Conservation (phyloP, 1,139 yeast species). For the Lodderomyces beijingensis region DNA sequence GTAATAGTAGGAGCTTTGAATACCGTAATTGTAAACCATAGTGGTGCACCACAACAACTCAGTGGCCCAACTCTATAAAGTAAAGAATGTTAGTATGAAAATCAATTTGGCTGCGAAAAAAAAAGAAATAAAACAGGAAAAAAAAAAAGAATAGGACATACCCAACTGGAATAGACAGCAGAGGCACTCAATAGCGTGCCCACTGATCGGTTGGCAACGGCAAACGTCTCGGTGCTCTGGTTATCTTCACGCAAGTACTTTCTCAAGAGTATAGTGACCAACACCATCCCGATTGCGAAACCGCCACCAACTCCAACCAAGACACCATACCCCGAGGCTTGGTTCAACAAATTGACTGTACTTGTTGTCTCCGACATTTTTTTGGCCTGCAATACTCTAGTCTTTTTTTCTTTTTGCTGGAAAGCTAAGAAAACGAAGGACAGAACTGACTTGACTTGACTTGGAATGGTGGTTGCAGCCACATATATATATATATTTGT, state of each 20-base stretch:
- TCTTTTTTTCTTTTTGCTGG: too few species aligned
- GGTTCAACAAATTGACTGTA: slow-evolving; percentile 17
- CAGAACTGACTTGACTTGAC: too few species aligned
- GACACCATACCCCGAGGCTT: slow-evolving; percentile 27
- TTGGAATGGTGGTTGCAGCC: too few species aligned
- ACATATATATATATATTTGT: too few species aligned
- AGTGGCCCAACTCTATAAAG: slow-evolving; percentile 23
- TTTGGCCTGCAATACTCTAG: too few species aligned
- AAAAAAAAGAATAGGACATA: slow-evolving; percentile 1
- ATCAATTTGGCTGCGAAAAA: background rate
- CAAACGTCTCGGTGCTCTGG: slow-evolving; percentile 27
- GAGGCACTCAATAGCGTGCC: slow-evolving; percentile 24
- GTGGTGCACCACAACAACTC: slow-evolving; percentile 25
- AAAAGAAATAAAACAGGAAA: background rate
- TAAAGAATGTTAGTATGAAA: background rate
- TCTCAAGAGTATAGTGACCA: slow-evolving; percentile 21
- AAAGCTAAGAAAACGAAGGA: too few species aligned
- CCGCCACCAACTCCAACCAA: slow-evolving; percentile 28
- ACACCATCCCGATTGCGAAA: slow-evolving; percentile 27
- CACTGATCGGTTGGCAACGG: slow-evolving; percentile 27
- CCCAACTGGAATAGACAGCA: slow-evolving; percentile 26
- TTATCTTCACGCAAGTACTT: slow-evolving; percentile 25
- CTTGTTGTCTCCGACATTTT: slow-evolving; percentile 1
- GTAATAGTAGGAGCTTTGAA: slow-evolving; percentile 24
- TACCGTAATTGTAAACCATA: slow-evolving; percentile 26